Evolutionary conservation across 2,329 filamentous ascomycete genomes (phyloP), one percentile per base, ranked within the genome.

Genomic region (Fusarium redolens): DNA sequence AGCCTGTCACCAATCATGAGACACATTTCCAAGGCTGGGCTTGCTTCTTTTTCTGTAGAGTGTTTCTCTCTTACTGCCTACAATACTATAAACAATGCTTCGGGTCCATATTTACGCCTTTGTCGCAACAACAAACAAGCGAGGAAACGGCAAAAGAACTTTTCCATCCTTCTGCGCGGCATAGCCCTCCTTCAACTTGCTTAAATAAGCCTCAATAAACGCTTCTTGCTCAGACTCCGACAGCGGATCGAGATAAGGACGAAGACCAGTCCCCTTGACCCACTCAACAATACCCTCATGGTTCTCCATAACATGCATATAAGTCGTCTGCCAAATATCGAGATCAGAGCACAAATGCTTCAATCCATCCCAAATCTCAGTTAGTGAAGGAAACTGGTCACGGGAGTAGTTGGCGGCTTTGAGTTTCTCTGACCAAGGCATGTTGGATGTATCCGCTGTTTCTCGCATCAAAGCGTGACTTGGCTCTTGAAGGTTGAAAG

Each of bases 211-310:
- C 1, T 76, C 60, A 58, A 89, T 65, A 71, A 86, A 91, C 3
- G 52, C 82, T 14, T 82, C 77, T 65, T 79, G 83, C 37, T 86
- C 82, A 5, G 80, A 78, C 2, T 79, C 77, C 0, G 77, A 72
- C 41, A 91, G 80, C 7, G 82, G 80, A 50, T 89, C 83, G 60
- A 91, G 58, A 72, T 84, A 91, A 0, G 89, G 89, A 71, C 84
- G 82, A 71, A 91, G 75, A 1, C 88, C 89, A 0, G 87, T 89
- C 0, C 87, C 86, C 70, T 85, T 86, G 6, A 91, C 86, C 89
- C 89, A 91, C 77, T 90, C 88, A 10, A 90, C 85, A 45, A 91
- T 86, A 3, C 82, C 85, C 17, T 78, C 69, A 25, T 86, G 86
- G 28, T 81, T 83, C 5, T 83, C 80, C 63, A 91, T 75, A 1